These are phyloP conservation scores for Jackrogersella multiformis DNA, from an alignment of 495 filamentous ascomycete genomes.

Conservation along the genomic window DNA sequence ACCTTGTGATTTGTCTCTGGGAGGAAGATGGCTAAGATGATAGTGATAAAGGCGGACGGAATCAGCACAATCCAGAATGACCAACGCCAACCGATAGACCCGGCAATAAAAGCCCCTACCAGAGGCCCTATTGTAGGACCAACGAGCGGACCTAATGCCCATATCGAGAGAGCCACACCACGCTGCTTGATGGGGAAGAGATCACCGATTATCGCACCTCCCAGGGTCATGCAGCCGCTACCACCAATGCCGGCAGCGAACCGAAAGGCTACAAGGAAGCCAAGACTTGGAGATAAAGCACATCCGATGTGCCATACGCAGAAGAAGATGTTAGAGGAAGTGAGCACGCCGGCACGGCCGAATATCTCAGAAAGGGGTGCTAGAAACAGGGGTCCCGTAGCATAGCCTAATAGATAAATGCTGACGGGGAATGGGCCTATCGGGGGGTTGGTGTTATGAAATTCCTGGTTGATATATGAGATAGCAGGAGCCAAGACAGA, in stretches of 20 bases:
- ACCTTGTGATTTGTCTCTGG: slow-evolving; percentile 65
- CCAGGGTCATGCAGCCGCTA: slow-evolving; percentile 61
- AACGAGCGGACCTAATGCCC: slow-evolving; percentile 53
- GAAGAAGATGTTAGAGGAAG: slow-evolving; percentile 71
- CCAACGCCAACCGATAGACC: slow-evolving; percentile 69
- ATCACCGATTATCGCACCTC: slow-evolving; percentile 66
- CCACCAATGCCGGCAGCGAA: slow-evolving; percentile 71
- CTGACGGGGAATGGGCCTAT: slow-evolving; percentile 49
- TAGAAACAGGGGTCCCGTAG: slow-evolving; percentile 52
- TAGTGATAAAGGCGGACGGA: slow-evolving; percentile 50
- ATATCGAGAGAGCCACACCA: slow-evolving; percentile 67
- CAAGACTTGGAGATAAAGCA: slow-evolving; percentile 68
- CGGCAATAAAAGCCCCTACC: slow-evolving; percentile 60
- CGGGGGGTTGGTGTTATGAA: slow-evolving; percentile 53
- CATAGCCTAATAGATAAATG: slow-evolving; percentile 57
- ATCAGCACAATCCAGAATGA: slow-evolving; percentile 67
- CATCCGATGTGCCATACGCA: slow-evolving; percentile 75
- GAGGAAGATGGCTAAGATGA: slow-evolving; percentile 58
- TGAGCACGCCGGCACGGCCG: slow-evolving; percentile 70
- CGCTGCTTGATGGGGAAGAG: slow-evolving; percentile 63
- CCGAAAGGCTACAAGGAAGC: slow-evolving; percentile 69
- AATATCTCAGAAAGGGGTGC: slow-evolving; percentile 80
- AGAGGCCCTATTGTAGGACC: slow-evolving; percentile 59
- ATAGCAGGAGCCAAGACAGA: slow-evolving; percentile 73
- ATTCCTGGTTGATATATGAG: slow-evolving; percentile 60